Percentiles rank a stretch among this genome's conserved stretches.
These are phyloP conservation scores for Colletotrichum caudatum DNA, from an alignment of 2,329 filamentous ascomycete genomes.

Conservation along the genomic window DNA sequence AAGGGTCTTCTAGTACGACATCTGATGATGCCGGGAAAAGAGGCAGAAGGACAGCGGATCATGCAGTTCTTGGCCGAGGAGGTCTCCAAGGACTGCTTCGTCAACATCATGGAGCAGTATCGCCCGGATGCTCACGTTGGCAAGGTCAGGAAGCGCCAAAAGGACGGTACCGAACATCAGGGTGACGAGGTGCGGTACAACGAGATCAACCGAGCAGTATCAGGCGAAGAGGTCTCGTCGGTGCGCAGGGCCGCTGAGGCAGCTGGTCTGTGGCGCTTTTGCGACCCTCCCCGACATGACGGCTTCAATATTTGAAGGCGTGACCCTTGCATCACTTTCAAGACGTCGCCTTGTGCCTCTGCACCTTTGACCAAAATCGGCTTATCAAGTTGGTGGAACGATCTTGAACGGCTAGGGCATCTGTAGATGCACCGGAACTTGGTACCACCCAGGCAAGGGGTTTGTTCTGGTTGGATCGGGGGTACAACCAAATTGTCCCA, in stretches of 20 bases:
- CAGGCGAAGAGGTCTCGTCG: conserved; percentile 71
- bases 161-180: conserved; percentile 48
- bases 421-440: neutral
- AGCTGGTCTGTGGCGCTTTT: conserved; percentile 83
- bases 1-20: conserved; percentile 81
- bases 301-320: conserved; percentile 62
- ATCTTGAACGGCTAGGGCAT: neutral
- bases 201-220: conserved; percentile 82
- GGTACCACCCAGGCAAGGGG: neutral
- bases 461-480: neutral
- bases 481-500: neutral
- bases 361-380: neutral
- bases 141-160: conserved; percentile 65
- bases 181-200: conserved; percentile 71
- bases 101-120: conserved; percentile 93
- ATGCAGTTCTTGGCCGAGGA: conserved; percentile 81
- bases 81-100: conserved; percentile 79
- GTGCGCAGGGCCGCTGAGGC: conserved; percentile 76
- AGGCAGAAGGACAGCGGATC: conserved; percentile 78
- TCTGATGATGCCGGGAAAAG: conserved; percentile 86
- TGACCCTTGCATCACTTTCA: conserved; percentile 17
- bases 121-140: conserved; percentile 85
- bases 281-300: conserved; percentile 69
- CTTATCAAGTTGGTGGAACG: neutral
- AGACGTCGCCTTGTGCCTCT: neutral